A percentile compares a stretch with the other conserved stretches of the same genome.
These are phyloP conservation scores for Acacia pycnantha DNA, from an alignment of 331 rosid species.

Conservation along the genomic window DNA sequence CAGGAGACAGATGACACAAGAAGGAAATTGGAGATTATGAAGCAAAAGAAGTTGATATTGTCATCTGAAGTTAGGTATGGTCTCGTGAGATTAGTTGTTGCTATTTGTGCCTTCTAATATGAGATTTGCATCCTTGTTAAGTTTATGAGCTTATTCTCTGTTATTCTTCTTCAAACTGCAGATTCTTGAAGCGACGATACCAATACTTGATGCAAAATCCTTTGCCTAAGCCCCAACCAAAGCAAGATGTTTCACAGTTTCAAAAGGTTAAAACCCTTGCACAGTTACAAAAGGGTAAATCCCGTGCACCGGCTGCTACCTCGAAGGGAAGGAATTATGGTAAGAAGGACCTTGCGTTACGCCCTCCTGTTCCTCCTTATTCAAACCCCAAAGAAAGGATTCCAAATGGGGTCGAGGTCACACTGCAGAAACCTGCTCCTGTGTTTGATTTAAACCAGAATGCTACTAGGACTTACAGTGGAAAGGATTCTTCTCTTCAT, in stretches of 20 bases:
- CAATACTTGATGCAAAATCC: conserved; percentile 57
- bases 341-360: conserved; percentile 46
- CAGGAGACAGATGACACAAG: conserved; percentile 76
- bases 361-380: conserved; percentile 27
- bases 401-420: conserved; percentile 37
- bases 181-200: conserved; percentile 76
- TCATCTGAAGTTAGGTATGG: conserved; percentile 77
- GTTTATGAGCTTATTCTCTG: conserved; percentile 16
- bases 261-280: conserved; percentile 47
- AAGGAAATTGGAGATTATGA: conserved; percentile 53
- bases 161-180: conserved; percentile 34
- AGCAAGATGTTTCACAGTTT: conserved; percentile 34
- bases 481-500: conserved; percentile 44
- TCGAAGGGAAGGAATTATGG: conserved; percentile 51
- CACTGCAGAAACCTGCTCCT: conserved; percentile 38
- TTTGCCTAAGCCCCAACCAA: conserved; percentile 42
- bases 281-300: conserved; percentile 40
- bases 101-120: neutral
- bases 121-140: neutral
- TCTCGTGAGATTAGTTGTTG: neutral
- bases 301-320: conserved; percentile 30
- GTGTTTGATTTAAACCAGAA: conserved; percentile 61
- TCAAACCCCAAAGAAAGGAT: conserved; percentile 52
- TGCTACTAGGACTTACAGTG: conserved; percentile 45
- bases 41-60: conserved; percentile 58